Conservation (phyloP, 2,329 filamentous ascomycete species). For the Ciborinia camelliae region DNA sequence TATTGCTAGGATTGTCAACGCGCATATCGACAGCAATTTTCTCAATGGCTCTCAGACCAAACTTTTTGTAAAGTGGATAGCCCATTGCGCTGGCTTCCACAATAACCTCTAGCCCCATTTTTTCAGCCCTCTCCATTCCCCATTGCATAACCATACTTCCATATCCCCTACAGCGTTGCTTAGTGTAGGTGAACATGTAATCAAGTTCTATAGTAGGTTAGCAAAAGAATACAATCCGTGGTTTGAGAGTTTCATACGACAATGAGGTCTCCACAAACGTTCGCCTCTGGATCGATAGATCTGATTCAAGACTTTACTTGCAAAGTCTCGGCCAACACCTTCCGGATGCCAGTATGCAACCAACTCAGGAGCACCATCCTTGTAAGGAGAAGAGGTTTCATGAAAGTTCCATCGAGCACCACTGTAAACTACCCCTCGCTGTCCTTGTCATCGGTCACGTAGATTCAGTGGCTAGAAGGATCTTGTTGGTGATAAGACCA, state of each 20-base stretch:
- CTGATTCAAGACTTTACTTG: background rate
- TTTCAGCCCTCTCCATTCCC: background rate
- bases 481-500: background rate
- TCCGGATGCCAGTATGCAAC: background rate
- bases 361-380: background rate
- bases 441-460: background rate
- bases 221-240: too few species aligned
- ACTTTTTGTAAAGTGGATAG: background rate
- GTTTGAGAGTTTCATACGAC: background rate
- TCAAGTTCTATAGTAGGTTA: background rate
- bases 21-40: background rate
- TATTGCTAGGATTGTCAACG: background rate
- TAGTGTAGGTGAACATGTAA: slow-evolving; percentile 1
- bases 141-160: slow-evolving; percentile 3
- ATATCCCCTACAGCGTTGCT: background rate
- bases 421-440: background rate
- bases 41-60: background rate
- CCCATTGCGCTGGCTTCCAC: background rate
- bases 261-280: background rate
- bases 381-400: background rate
- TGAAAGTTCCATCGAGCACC: background rate
- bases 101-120: background rate
- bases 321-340: background rate
- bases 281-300: background rate
- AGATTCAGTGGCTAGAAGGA: background rate